Evolutionary conservation across 208 protist species (phyloP), one percentile per base, ranked within the genome.

Genomic region (Wallacemonas sp.): DNA sequence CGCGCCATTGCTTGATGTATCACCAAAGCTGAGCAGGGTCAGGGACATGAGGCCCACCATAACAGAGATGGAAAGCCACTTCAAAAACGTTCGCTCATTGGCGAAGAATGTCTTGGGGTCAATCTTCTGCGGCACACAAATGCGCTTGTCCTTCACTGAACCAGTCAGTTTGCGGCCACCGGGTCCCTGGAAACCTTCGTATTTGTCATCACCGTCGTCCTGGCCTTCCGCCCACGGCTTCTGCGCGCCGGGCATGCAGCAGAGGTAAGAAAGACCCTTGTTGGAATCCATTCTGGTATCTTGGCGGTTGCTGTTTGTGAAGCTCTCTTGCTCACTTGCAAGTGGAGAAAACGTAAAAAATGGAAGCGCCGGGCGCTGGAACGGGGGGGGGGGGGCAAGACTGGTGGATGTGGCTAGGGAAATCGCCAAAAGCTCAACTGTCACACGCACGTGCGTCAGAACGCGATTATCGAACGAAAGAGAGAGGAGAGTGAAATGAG

Each of bases 71-170:
- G 83, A 92, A 12, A 97, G 78, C 92, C 92, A 97, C 67, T 95
- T 95, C 52, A 97, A 69, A 66, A 97, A 97, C 4, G 92, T 97
- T 55, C 92, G 78, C 79, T 97, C 92, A 65, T 97, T 97, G 6
- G 92, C 92, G 60, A 97, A 92, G 64, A 94, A 97, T 1, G 89
- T 95, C 73, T 97, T 97, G 29, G 92, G 92, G 61, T 97, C 92
- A 62, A 97, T 92, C 66, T 95, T 95, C 72, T 93, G 87, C 22
- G 90, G 90, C 58, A 95, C 90, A 63, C 85, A 95, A 66, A 95
- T 91, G 29, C 84, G 75, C 64, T 95, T 95, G 70, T 93, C 89
- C 55, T 81, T 83, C 2, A 90, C 78, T 32, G 89, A 91, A n/a
- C 89, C 89, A 0, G 89, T 90, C 15, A 88, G 54, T 66, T 92